Conservation (phyloP, 768 basidiomycete species). For the Lactarius hatsudake region DNA sequence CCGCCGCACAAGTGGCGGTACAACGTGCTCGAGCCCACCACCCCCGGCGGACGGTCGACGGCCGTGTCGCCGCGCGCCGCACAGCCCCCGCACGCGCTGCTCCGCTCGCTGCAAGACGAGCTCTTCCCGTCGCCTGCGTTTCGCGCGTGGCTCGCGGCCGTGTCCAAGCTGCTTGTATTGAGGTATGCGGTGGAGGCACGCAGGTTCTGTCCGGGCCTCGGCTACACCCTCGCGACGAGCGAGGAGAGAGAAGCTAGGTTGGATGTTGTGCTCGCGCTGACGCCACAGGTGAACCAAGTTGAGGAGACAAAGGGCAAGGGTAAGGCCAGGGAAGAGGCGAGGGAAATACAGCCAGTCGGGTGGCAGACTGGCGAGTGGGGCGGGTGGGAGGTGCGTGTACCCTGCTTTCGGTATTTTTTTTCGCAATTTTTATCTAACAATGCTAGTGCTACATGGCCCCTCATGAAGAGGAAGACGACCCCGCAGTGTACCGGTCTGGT, state of each 20-base stretch:
- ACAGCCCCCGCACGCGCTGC: constrained; percentile 52
- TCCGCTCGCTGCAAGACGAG: constrained; percentile 69
- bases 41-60: constrained; percentile 37
- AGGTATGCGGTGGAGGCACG: constrained; percentile 75
- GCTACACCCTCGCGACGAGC: constrained; percentile 91
- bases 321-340: constrained; percentile 37
- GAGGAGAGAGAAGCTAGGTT: constrained; percentile 78
- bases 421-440: constrained; percentile 6
- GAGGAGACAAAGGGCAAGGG: constrained; percentile 28
- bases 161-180: constrained; percentile 70
- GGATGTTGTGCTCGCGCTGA: constrained; percentile 85
- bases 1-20: constrained; percentile 97
- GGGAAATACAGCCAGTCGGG: constrained; percentile 38
- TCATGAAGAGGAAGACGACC: constrained; percentile 93
- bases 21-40: constrained; percentile 52
- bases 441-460: constrained; percentile 89
- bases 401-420: not conserved
- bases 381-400: constrained; percentile 85
- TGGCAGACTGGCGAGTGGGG: constrained; percentile 82
- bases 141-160: constrained; percentile 81
- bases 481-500: constrained; percentile 80
- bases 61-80: constrained; percentile 54
- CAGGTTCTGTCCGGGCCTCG: constrained; percentile 87
- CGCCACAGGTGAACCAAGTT: constrained; percentile 49
- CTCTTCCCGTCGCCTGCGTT: constrained; percentile 81